Evolutionary conservation across 352 stramenopile genomes (phyloP), one percentile per base, ranked within the genome.

Genomic region (Phytophthora quininea): DNA sequence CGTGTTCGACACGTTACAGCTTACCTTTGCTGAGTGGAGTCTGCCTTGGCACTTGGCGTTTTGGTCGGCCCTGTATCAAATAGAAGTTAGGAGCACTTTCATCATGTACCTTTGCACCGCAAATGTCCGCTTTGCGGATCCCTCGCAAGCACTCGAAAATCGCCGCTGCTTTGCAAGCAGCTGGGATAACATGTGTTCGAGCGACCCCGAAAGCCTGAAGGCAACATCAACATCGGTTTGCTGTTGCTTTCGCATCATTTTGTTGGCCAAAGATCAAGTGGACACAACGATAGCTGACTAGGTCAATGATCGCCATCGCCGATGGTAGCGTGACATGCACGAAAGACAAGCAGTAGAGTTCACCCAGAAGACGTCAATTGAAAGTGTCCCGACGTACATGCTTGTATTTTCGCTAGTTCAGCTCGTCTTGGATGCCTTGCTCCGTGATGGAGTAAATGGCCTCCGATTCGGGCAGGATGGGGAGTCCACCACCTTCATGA

Each of bases 401-500:
- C 8, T 45, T 73, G 47, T 67, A 68, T 77, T 77, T 38, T 32
- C 31, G 35, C 67, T 91, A 96, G 65, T 93, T 96, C 33, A 92
- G 74, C 72, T 96, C 90, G 71, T 98, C 92, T 62, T 95, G 86
- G 64, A 99, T 97, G 54, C 97, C 97, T 71, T 97, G 87, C 48
- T 96, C 86, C 45, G 93, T 96, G 69, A 99, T 98, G 12, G 97
- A 98, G 79, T 99, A 99, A 37, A 98, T 97, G 14, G 94, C 97
- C 76, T 99, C 98, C 5, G 97, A 95, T 79, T 99, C 98, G 1
- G 97, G 95, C 19, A 99, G 76, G 30, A 98, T 99, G 12, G 98
- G 98, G 92, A 98, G 73, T 98, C 96, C 31, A 98, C 91, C 15
- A 98, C 86, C 72, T 98, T 99, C 88, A 98, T 99, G 60, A 99